These are phyloP conservation scores for Pholiota microspora DNA, from an alignment of 768 basidiomycete genomes.

Conservation along the genomic window DNA sequence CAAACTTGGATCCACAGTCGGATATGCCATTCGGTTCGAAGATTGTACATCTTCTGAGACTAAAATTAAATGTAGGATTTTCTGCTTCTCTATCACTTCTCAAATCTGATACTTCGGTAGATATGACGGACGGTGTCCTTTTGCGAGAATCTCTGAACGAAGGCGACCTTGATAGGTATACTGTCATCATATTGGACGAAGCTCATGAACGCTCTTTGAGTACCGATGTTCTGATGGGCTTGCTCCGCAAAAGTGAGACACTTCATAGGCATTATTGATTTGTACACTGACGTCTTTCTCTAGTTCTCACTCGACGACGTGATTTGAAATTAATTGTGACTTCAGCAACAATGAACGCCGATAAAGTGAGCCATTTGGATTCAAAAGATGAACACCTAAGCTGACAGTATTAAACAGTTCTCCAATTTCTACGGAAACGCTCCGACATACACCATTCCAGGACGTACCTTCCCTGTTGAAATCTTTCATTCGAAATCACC, in stretches of 20 bases:
- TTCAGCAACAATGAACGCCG: constrained; percentile 99
- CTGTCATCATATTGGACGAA: constrained; percentile 97
- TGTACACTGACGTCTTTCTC: neutral
- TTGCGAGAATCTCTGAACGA: constrained; percentile 98
- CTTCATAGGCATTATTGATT: neutral
- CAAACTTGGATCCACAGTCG: constrained; percentile 87
- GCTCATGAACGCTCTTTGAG: constrained; percentile 97
- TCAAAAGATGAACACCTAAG: neutral
- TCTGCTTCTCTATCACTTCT: neutral
- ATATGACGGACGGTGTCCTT: constrained; percentile 98
- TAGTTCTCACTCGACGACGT: constrained; percentile 83
- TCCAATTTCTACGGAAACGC: constrained; percentile 95
- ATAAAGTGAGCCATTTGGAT: constrained; percentile 66
- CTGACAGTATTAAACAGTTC: constrained; percentile 54
- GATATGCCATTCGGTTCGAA: constrained; percentile 98
- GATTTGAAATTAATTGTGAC: constrained; percentile 97
- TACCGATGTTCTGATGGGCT: constrained; percentile 97
- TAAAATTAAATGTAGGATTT: constrained; percentile 86
- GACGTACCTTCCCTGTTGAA: constrained; percentile 96
- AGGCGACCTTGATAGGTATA: constrained; percentile 96
- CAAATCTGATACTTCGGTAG: constrained; percentile 35
- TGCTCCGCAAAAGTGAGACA: constrained; percentile 83
- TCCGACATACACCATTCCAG: constrained; percentile 87
- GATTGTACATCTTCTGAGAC: constrained; percentile 94
- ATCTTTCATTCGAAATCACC: constrained; percentile 95